These are phyloP conservation scores for Begonia loranthoides DNA, from an alignment of 306 rosid species.

Conservation along the genomic window DNA sequence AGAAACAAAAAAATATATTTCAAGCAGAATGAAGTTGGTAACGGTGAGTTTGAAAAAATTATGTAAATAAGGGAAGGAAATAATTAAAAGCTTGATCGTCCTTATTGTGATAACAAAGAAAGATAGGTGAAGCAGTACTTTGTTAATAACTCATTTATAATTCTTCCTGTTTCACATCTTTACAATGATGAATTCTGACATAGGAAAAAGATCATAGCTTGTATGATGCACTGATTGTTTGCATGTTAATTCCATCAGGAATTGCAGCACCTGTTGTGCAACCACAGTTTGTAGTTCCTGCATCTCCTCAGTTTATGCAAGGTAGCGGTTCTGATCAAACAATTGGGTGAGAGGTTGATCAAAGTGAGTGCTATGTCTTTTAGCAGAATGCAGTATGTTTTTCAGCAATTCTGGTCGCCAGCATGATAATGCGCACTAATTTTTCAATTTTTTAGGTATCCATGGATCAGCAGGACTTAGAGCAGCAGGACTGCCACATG, in stretches of 20 bases:
- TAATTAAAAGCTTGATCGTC: no score
- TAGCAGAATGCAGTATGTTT: background rate
- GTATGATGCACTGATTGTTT: background rate
- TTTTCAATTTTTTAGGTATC: constrained; percentile 34
- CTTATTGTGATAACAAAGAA: no score
- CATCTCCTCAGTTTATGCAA: constrained; percentile 63
- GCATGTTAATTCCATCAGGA: constrained; percentile 30
- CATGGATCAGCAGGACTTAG: constrained; percentile 96
- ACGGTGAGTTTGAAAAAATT: no score
- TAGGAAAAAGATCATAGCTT: no score
- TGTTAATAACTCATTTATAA: no score
- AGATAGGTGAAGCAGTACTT: no score
- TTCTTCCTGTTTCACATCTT: no score
- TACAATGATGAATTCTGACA: no score
- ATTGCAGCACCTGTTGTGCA: constrained; percentile 67
- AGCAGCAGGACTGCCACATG: constrained; percentile 95
- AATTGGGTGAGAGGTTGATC: constrained; percentile 63
- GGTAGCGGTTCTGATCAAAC: constrained; percentile 82
- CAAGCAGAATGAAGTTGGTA: no score
- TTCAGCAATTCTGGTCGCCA: constrained; percentile 10
- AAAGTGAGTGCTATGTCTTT: constrained; percentile 30
- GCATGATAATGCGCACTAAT: constrained; percentile 8
- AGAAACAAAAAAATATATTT: no score
- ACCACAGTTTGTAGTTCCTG: constrained; percentile 67
- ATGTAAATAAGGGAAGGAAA: no score